Conservation (phyloP, 2,329 filamentous ascomycete genomes). For the Chaetoscypha palmicola region DNA sequence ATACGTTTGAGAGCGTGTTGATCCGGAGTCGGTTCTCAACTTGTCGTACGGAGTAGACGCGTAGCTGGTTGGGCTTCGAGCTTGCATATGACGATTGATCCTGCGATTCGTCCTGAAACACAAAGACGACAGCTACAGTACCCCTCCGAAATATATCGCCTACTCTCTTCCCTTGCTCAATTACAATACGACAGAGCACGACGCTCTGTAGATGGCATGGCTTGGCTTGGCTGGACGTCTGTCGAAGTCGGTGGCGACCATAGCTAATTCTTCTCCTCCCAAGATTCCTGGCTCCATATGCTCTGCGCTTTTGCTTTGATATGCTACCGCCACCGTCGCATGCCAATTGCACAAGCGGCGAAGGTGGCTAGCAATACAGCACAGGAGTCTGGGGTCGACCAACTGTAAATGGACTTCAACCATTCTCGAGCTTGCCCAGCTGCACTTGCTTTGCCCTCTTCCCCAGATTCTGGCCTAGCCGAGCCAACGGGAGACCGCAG, state of each 20-base stretch:
- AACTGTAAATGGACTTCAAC: background rate
- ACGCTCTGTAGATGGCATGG: no score
- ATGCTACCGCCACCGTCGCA: background rate
- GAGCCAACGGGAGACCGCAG: background rate
- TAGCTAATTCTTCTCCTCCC: no score
- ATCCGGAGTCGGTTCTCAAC: no score
- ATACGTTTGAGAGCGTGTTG: no score
- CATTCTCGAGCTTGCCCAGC: background rate
- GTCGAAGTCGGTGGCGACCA: no score
- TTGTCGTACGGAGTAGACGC: no score
- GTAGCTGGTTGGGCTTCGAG: background rate
- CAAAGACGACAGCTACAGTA: no score
- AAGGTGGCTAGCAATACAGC: background rate
- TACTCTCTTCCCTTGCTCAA: no score
- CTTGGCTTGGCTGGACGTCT: no score
- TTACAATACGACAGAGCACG: no score
- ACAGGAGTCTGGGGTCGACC: background rate
- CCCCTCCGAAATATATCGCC: no score
- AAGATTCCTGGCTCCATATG: no score
- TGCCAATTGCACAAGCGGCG: background rate
- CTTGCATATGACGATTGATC: background rate
- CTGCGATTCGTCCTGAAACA: background rate
- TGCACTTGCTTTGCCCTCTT: background rate
- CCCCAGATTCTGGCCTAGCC: constrained; percentile 7
- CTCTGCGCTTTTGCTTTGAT: background rate